phyloP scores from a whole-genome alignment of 768 basidiomycete species.

The Serendipita sp. region DNA sequence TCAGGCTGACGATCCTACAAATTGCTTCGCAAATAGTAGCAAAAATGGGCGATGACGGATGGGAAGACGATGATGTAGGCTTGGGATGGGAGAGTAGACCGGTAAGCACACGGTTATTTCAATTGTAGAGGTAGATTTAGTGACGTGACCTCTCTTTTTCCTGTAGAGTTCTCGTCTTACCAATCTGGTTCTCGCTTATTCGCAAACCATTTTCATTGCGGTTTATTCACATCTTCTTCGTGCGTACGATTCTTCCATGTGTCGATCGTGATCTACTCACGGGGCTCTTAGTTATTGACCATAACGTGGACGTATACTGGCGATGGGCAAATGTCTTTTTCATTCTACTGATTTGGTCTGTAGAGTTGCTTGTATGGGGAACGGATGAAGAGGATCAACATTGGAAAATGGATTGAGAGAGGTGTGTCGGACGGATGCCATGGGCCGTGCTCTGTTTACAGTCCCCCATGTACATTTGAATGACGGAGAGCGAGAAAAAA shows the following conservation, averaged over 20 bases:
- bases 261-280: background rate
- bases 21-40: slow-evolving; percentile 70
- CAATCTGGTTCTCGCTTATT: slow-evolving; percentile 59
- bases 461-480: too few relatives aligned
- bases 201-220: slow-evolving; percentile 69
- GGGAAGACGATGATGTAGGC: slow-evolving; percentile 53
- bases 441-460: too few relatives aligned
- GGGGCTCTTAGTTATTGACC: slow-evolving; percentile 49
- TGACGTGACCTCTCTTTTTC: background rate
- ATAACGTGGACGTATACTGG: slow-evolving; percentile 88
- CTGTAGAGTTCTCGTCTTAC: slow-evolving; percentile 60
- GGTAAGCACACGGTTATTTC: slow-evolving; percentile 25
- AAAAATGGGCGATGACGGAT: slow-evolving; percentile 66
- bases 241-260: slow-evolving; percentile 25
- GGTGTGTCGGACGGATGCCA: too few relatives aligned
- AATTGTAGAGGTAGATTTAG: background rate
- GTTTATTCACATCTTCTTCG: slow-evolving; percentile 76
- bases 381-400: slow-evolving; percentile 41
- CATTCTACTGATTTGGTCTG: slow-evolving; percentile 65
- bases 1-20: slow-evolving; percentile 66
- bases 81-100: slow-evolving; percentile 60
- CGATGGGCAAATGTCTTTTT: slow-evolving; percentile 84
- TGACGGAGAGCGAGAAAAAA: too few relatives aligned
- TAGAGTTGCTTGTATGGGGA: slow-evolving; percentile 65
- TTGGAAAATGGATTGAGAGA: background rate